These are phyloP conservation scores for Gliomastix tumulicola DNA, from an alignment of 2,329 filamentous ascomycete species.

Conservation along the genomic window DNA sequence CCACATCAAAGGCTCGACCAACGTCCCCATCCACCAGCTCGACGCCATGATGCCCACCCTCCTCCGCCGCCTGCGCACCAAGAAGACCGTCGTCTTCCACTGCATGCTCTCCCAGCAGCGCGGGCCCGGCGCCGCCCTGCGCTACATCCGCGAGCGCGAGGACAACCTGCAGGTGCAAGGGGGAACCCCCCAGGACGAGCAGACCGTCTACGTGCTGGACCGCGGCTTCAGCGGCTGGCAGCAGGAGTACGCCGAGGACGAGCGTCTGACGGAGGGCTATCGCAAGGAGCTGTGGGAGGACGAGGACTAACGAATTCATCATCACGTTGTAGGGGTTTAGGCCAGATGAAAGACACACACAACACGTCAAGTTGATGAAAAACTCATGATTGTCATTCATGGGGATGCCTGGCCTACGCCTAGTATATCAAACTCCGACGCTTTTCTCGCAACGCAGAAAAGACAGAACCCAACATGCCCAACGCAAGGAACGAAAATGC, in stretches of 20 bases:
- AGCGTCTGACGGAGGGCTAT: slow-evolving; percentile 76
- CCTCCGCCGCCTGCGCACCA: slow-evolving; percentile 67
- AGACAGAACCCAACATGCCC: no score
- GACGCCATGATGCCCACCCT: slow-evolving; percentile 76
- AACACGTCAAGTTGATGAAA: no score
- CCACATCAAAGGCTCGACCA: slow-evolving; percentile 71
- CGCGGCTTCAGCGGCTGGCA: slow-evolving; percentile 87
- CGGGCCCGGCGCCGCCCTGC: slow-evolving; percentile 75
- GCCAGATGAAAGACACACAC: no score
- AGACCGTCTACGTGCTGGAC: slow-evolving; percentile 76
- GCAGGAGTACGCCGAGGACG: slow-evolving; percentile 71
- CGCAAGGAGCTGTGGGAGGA: slow-evolving; percentile 70
- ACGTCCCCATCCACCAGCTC: slow-evolving; percentile 67
- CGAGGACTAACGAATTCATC: background rate
- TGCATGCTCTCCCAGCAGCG: slow-evolving; percentile 88
- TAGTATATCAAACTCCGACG: no score
- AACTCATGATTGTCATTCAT: no score
- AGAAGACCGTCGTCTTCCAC: slow-evolving; percentile 86
- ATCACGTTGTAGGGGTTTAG: no score
- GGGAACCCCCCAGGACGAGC: slow-evolving; percentile 27
- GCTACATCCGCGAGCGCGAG: slow-evolving; percentile 68
- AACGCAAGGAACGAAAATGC: no score
- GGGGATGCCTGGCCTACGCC: no score
- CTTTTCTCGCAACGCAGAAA: no score
- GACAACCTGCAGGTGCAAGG: slow-evolving; percentile 26